phyloP scores from a whole-genome alignment of 2,329 filamentous ascomycete genomes.

The Nemania abortiva region DNA sequence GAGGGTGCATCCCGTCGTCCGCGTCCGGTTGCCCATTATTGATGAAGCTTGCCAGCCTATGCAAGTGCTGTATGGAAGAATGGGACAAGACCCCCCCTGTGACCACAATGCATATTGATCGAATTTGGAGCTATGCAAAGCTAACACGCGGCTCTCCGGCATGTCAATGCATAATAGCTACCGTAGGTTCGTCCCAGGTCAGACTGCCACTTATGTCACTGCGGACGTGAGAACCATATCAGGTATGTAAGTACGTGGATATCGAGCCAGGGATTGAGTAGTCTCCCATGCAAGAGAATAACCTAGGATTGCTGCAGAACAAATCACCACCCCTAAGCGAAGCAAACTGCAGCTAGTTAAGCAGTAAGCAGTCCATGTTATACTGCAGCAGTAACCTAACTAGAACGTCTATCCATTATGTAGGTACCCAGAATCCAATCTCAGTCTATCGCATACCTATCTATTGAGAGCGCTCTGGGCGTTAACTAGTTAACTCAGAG shows the following conservation, averaged over 20 bases:
- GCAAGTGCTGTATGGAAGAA: constrained; percentile 22
- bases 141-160: constrained; percentile 32
- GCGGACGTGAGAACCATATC: constrained; percentile 15
- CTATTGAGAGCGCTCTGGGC: not conserved
- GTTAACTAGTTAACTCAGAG: not conserved
- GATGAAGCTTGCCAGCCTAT: constrained; percentile 15
- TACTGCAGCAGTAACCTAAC: not conserved
- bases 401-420: not conserved
- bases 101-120: constrained; percentile 14
- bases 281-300: constrained; percentile 8
- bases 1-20: constrained; percentile 18
- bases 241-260: not conserved
- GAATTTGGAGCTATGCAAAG: constrained; percentile 29
- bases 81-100: constrained; percentile 10
- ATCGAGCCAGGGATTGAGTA: not conserved
- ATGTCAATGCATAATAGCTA: constrained; percentile 31
- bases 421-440: not conserved
- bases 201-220: constrained; percentile 18
- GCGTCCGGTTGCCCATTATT: constrained; percentile 5
- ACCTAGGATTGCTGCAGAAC: not conserved
- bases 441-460: not conserved
- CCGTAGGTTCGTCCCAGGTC: constrained; percentile 24
- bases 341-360: constrained; percentile 8
- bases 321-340: constrained; percentile 22
- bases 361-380: not conserved